Percentiles rank a stretch among this genome's conserved stretches.
Conservation (phyloP, 306 rosid species). For the Fragaria vesca region DNA sequence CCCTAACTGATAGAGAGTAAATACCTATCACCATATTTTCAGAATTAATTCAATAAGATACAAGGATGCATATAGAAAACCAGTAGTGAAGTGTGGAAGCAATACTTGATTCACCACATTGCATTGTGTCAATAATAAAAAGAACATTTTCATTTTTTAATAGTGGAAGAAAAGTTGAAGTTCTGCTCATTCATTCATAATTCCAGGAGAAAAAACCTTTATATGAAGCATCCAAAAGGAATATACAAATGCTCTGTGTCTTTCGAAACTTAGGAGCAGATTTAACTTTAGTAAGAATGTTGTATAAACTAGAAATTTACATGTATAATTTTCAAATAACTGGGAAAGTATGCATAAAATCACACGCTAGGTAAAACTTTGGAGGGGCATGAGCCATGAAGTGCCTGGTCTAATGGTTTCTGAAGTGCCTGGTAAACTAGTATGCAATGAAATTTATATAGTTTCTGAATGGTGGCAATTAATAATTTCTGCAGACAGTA, state of each 20-base stretch:
- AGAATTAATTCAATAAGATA: background rate
- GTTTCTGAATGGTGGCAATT: slow-evolving; percentile 30
- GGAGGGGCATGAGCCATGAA: background rate
- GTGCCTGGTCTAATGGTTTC: background rate
- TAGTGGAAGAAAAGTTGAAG: background rate
- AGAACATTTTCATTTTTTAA: background rate
- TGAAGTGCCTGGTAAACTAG: too few relatives aligned
- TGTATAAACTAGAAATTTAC: background rate
- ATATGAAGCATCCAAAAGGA: background rate
- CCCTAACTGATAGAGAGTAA: background rate
- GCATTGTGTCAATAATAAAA: background rate
- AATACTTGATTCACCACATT: background rate
- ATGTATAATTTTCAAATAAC: background rate
- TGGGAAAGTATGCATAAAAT: background rate
- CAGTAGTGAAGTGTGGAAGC: background rate
- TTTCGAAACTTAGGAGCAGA: background rate
- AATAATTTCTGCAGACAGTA: slow-evolving; percentile 48
- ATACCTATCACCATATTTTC: background rate
- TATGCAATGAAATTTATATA: too few relatives aligned
- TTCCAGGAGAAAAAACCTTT: background rate
- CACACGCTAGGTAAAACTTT: background rate
- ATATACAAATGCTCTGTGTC: background rate
- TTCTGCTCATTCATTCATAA: background rate
- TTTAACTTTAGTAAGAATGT: background rate
- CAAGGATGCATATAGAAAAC: background rate